Conservation (phyloP, 2,329 filamentous ascomycete genomes). For the Ceratocystis cacaofunesta region DNA sequence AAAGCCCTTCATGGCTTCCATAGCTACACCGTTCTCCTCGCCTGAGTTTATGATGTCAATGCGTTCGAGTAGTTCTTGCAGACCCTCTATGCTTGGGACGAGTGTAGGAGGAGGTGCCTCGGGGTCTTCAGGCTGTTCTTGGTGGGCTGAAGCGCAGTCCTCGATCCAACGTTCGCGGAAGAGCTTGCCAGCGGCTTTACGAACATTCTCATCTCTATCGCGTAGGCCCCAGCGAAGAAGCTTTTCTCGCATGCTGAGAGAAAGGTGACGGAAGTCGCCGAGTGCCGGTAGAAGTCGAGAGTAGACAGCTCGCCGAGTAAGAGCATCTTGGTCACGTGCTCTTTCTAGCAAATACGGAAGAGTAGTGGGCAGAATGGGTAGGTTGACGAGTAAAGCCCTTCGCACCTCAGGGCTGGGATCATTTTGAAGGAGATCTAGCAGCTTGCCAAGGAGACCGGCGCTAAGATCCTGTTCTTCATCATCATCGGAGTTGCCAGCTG, state of each 20-base stretch:
- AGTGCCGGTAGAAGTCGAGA: conserved; percentile 72
- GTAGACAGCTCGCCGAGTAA: conserved; percentile 74
- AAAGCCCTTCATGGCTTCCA: conserved; percentile 90
- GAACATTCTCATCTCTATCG: conserved; percentile 85
- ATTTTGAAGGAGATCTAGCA: conserved; percentile 80
- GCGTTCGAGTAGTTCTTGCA: conserved; percentile 81
- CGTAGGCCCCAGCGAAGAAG: conserved; percentile 85
- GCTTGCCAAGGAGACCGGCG: conserved; percentile 61
- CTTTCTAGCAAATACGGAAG: conserved; percentile 80
- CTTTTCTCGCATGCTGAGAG: conserved; percentile 88
- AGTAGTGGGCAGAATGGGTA: conserved; percentile 72
- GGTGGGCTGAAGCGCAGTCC: conserved; percentile 61
- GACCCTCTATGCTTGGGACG: conserved; percentile 60
- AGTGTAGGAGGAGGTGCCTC: conserved; percentile 32
- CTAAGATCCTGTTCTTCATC: conserved; percentile 51
- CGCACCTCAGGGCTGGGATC: conserved; percentile 90
- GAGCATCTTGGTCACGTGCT: conserved; percentile 73
- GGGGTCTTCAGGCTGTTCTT: conserved; percentile 43
- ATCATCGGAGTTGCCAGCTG: conserved; percentile 53
- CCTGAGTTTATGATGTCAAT: conserved; percentile 88
- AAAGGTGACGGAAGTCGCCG: conserved; percentile 87
- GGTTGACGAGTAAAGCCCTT: conserved; percentile 71
- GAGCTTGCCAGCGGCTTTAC: conserved; percentile 75
- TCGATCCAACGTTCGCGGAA: conserved; percentile 98
- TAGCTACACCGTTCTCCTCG: conserved; percentile 73